Percentiles rank a stretch among this genome's conserved stretches.
phyloP scores from a whole-genome alignment of 441 rosid genomes.

The Lepidium campestre region DNA sequence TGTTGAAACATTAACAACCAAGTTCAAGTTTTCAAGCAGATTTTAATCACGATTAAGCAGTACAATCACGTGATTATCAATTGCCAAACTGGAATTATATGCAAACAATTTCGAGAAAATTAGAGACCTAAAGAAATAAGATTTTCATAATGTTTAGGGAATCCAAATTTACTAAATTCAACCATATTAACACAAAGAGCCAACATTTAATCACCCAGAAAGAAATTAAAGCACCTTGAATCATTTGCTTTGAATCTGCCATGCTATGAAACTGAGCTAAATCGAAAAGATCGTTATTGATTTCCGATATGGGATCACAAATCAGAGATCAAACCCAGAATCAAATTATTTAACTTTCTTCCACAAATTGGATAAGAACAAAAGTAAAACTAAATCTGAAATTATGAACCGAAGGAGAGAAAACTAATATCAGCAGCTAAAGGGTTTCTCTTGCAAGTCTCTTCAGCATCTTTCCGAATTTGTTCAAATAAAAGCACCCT shows the following conservation, averaged over 20 bases:
- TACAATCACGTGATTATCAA: too few relatives aligned
- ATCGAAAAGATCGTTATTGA: neutral
- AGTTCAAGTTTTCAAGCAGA: neutral
- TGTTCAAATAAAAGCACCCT: constrained; percentile 68
- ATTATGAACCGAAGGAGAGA: too few relatives aligned
- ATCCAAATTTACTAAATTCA: too few relatives aligned
- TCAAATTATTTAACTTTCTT: too few relatives aligned
- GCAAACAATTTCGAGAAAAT: neutral
- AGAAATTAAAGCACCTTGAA: constrained; percentile 43
- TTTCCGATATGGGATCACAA: neutral
- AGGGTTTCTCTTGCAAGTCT: constrained; percentile 51
- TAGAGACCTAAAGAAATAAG: too few relatives aligned
- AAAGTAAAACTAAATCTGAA: constrained; percentile 3
- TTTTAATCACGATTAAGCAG: too few relatives aligned
- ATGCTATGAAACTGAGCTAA: constrained; percentile 73
- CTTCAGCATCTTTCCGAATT: constrained; percentile 68
- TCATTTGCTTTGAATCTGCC: constrained; percentile 62
- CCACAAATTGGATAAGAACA: neutral
- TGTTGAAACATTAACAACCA: neutral
- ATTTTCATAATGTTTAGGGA: too few relatives aligned
- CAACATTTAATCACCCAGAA: too few relatives aligned
- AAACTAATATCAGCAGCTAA: constrained; percentile 71
- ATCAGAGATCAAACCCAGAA: neutral
- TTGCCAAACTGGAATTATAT: too few relatives aligned
- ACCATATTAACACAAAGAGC: neutral